These are phyloP conservation scores for Carallia brachiata DNA, from an alignment of 345 rosid genomes.

Conservation along the genomic window DNA sequence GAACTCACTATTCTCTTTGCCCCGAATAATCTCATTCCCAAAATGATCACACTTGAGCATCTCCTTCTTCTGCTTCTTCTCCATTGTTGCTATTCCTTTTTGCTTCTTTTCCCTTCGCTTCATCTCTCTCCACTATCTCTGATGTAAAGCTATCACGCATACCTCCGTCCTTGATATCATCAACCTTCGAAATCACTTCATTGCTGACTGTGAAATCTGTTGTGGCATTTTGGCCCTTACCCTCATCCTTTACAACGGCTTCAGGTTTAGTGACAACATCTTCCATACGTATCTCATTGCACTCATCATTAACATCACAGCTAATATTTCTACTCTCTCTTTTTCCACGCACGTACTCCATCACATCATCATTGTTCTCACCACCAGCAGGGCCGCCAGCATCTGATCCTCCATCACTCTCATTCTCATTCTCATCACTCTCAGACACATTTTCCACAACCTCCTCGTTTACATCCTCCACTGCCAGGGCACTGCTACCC, in stretches of 20 bases:
- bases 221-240: neutral
- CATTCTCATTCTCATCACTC: constrained; percentile 40
- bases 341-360: constrained; percentile 17
- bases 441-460: constrained; percentile 31
- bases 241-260: constrained; percentile 19
- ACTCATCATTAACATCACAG: constrained; percentile 24
- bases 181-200: constrained; percentile 8
- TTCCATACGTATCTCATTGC: constrained; percentile 37
- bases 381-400: constrained; percentile 24
- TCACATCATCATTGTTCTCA: constrained; percentile 17
- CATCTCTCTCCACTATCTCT: constrained; percentile 18
- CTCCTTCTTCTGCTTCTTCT: constrained; percentile 2
- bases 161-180: constrained; percentile 1
- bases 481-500: constrained; percentile 8
- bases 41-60: neutral
- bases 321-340: constrained; percentile 14
- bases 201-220: neutral
- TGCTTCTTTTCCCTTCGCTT: constrained; percentile 15
- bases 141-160: neutral
- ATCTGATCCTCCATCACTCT: constrained; percentile 66
- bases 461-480: constrained; percentile 51
- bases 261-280: constrained; percentile 18
- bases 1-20: constrained; percentile 9
- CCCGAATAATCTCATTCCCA: neutral
- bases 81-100: neutral